Base-by-base conservation (phyloP, 208 protist genomes). In the Crithidia brevicula region DNA sequence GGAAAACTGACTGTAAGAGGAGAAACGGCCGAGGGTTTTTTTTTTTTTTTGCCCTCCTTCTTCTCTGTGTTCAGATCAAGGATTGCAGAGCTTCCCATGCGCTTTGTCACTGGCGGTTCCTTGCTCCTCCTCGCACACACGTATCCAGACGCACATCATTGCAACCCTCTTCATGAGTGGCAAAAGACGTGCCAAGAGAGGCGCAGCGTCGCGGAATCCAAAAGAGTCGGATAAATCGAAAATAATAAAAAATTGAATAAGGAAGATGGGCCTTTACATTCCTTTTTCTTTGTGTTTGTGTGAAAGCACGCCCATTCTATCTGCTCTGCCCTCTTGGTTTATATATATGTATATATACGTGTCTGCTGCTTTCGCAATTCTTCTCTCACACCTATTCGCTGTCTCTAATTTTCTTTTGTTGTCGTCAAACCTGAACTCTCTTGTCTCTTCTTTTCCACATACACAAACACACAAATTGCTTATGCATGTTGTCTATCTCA, bases 301-400 rank as follows among this genome's bases (percentile, higher is more conserved):
- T n/a, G n/a, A n/a, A n/a, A n/a, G n/a, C n/a, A n/a, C n/a, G n/a
- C n/a, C n/a, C 31, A 53, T 30, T 64, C 27, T 36, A n/a, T 60
- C 11, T 38, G 2, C 28, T 4, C 18, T 22, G 10, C 22, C 25
- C 20, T 53, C 47, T 66, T 10, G 52, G 31, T 58, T 43, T 42
- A 8, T 28, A 20, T 58, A 58, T 33, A 58, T 54, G 50, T 54
- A 54, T 31, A 7, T 34, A 23, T 38, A 54, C 28, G 50, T 54
- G 50, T 40, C 36, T 13, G 36, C 36, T 40, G 36, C 15, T 40
- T 7, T 16, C 36, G 36, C 36, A 16, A 7, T 40, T 13, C 36
- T 40, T 1, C 1, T 13, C 36, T 40, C 15, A 40, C 36, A 16
- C 36, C 36, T 40, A 7, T 40, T 40, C 36, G 36, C 1, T 40